Conservation (phyloP, 805 yeast species). For the Komagataella pastoris region DNA sequence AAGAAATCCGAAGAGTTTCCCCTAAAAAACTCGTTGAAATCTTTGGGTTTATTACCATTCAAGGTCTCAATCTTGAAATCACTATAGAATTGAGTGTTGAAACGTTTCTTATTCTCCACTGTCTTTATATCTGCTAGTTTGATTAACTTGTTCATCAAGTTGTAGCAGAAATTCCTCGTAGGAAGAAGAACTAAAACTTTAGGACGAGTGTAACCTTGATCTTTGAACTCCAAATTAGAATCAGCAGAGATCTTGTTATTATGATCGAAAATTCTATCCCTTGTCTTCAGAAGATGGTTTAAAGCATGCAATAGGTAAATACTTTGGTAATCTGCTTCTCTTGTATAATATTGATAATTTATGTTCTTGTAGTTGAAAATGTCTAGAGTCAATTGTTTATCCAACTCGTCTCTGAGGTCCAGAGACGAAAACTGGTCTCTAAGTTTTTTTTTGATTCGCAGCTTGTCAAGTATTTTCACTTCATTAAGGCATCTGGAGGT, state of each 20-base stretch:
- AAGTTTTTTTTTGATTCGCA: slow-evolving; percentile 2
- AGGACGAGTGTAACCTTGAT: slow-evolving; percentile 94
- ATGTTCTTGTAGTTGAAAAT: slow-evolving; percentile 58
- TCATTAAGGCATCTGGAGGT: neutral
- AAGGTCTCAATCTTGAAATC: slow-evolving; percentile 17
- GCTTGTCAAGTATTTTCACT: neutral
- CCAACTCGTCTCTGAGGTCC: neutral
- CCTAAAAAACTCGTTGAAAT: slow-evolving; percentile 64
- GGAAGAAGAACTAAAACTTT: slow-evolving; percentile 76
- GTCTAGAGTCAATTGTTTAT: neutral
- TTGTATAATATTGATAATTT: slow-evolving; percentile 36
- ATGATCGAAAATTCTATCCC: slow-evolving; percentile 75
- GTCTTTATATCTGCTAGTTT: slow-evolving; percentile 55
- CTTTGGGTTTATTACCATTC: slow-evolving; percentile 60
- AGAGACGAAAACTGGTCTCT: slow-evolving; percentile 5
- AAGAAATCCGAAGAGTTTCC: slow-evolving; percentile 92
- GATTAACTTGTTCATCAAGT: slow-evolving; percentile 49
- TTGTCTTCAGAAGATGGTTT: slow-evolving; percentile 77
- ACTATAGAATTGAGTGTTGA: slow-evolving; percentile 54
- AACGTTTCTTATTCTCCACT: slow-evolving; percentile 70
- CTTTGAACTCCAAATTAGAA: slow-evolving; percentile 45
- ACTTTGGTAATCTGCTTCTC: slow-evolving; percentile 36
- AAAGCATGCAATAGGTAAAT: slow-evolving; percentile 58
- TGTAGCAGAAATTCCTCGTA: slow-evolving; percentile 66
- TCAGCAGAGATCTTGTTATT: slow-evolving; percentile 40